Conservation (phyloP, 768 basidiomycete genomes). For the Jaapia argillacea region DNA sequence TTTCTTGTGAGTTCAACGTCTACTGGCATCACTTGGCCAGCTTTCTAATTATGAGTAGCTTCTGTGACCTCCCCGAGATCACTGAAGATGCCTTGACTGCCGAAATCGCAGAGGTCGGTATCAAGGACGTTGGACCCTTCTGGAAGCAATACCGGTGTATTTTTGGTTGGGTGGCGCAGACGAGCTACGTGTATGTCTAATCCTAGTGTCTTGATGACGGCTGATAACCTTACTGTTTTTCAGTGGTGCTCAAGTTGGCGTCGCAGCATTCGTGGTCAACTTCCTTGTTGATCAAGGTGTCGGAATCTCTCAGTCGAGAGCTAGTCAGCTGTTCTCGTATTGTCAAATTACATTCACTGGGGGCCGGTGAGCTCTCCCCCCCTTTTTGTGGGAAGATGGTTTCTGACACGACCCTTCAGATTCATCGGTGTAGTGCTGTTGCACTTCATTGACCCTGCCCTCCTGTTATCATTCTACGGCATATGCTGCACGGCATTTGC, state of each 20-base stretch:
- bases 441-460: conserved; percentile 54
- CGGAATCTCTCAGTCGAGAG: conserved; percentile 38
- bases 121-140: conserved; percentile 42
- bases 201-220: not conserved
- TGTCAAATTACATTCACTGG: conserved; percentile 62
- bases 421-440: conserved; percentile 55
- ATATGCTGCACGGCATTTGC: conserved; percentile 40
- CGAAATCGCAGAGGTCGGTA: conserved; percentile 33
- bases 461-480: conserved; percentile 47
- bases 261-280: conserved; percentile 62
- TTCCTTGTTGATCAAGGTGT: conserved; percentile 56
- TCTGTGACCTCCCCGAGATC: conserved; percentile 61
- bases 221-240: conserved; percentile 1
- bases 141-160: conserved; percentile 61
- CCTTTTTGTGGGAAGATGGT: not conserved
- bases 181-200: conserved; percentile 43
- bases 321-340: conserved; percentile 60
- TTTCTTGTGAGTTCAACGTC: conserved; percentile 41
- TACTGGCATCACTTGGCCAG: not conserved
- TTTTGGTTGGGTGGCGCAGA: conserved; percentile 68
- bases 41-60: conserved; percentile 25
- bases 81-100: conserved; percentile 52
- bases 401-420: too few species aligned
- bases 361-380: conserved; percentile 39
- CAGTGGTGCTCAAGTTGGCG: conserved; percentile 55